Conservation (phyloP, 176 grass and related monocot species). For the Areca catechu region DNA sequence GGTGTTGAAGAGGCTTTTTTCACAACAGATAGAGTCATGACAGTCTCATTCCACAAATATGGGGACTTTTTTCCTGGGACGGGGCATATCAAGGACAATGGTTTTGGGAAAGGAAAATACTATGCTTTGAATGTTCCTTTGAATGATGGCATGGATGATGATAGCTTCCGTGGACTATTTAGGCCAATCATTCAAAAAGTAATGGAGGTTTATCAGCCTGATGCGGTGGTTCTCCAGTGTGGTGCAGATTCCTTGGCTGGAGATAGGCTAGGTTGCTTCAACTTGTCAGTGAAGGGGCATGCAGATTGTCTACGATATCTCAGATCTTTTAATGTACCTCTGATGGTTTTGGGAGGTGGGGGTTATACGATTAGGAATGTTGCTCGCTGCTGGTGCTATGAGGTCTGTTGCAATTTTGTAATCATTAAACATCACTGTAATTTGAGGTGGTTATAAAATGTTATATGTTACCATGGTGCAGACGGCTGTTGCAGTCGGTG, state of each 20-base stretch:
- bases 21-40: conserved; percentile 19
- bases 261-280: conserved; percentile 19
- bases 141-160: conserved; percentile 20
- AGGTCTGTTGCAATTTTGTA: neutral
- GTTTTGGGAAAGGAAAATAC: conserved; percentile 19
- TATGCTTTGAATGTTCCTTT: conserved; percentile 20
- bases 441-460: neutral
- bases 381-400: conserved; percentile 23
- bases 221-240: conserved; percentile 19
- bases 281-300: conserved; percentile 21
- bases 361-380: conserved; percentile 22
- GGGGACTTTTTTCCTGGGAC: conserved; percentile 24
- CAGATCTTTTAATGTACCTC: conserved; percentile 19
- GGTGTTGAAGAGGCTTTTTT: conserved; percentile 24
- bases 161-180: conserved; percentile 13
- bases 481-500: conserved; percentile 21
- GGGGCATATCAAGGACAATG: conserved; percentile 17
- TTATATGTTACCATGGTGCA: conserved; percentile 8
- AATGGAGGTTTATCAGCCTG: conserved; percentile 16
- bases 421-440: neutral
- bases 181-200: conserved; percentile 18
- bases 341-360: conserved; percentile 19
- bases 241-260: conserved; percentile 22
- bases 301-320: conserved; percentile 20
- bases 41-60: conserved; percentile 20